Conservation (phyloP, 805 yeast species). For the Saturnispora silvae region DNA sequence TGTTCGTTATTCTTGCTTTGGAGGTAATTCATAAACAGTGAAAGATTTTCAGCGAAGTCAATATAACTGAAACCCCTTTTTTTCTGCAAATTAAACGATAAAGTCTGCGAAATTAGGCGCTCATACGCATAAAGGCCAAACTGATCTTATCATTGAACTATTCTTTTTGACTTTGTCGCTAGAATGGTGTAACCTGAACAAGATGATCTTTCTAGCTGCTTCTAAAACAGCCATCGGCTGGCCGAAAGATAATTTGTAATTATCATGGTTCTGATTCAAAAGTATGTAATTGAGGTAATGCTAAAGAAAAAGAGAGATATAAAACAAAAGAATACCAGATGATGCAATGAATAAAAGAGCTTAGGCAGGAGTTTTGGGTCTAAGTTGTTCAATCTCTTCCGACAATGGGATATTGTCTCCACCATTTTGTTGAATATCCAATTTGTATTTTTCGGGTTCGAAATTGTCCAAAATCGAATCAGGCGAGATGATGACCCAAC, state of each 20-base stretch:
- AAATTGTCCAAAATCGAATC: constrained; percentile 72
- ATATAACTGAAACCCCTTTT: too few relatives aligned
- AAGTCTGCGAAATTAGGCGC: too few relatives aligned
- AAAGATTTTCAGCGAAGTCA: too few relatives aligned
- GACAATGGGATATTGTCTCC: constrained; percentile 55
- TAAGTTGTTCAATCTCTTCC: constrained; percentile 62
- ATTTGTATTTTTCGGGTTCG: constrained; percentile 33
- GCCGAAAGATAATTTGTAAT: too few relatives aligned
- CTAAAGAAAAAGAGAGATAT: not conserved
- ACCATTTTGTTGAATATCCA: constrained; percentile 35
- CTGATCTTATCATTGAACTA: too few relatives aligned
- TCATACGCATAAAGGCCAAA: too few relatives aligned
- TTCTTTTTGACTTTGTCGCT: not conserved
- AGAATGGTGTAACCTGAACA: constrained; percentile 1
- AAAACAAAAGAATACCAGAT: too few relatives aligned
- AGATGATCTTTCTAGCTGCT: constrained; percentile 2
- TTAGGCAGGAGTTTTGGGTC: constrained; percentile 70
- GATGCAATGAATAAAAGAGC: too few relatives aligned
- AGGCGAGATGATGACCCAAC: constrained; percentile 88
- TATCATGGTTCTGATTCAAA: not conserved
- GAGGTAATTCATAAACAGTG: too few relatives aligned
- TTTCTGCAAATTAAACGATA: too few relatives aligned
- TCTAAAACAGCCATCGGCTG: constrained; percentile 1
- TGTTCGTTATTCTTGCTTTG: too few relatives aligned
- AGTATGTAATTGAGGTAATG: not conserved